Evolutionary conservation across 495 filamentous ascomycete species (phyloP).

Genomic region (Trichocladium antarcticum): DNA sequence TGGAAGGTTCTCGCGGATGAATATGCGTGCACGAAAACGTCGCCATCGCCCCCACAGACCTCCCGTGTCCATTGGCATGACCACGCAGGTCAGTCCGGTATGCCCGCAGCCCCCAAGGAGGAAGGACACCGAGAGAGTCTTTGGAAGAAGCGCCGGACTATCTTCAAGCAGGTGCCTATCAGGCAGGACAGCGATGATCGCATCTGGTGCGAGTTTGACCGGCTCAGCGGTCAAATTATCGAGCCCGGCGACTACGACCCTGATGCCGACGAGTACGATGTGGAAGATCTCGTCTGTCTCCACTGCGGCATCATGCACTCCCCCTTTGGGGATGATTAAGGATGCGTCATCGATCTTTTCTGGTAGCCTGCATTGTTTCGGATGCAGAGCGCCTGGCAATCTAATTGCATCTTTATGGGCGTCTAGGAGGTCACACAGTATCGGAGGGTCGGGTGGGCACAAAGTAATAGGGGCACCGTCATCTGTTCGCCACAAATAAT

Average conservation of each 20-base stretch:
- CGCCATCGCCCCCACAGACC: neutral
- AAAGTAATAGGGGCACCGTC: neutral
- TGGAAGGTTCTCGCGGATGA: slow-evolving; percentile 21
- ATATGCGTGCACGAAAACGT: neutral
- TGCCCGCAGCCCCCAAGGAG: slow-evolving; percentile 28
- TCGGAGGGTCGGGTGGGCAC: neutral
- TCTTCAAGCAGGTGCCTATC: slow-evolving; percentile 36
- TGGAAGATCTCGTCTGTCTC: slow-evolving; percentile 21
- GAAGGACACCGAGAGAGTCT: slow-evolving; percentile 31
- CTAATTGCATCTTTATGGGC: neutral
- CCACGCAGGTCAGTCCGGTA: slow-evolving; percentile 9
- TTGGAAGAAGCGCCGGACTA: slow-evolving; percentile 28
- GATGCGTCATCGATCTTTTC: neutral
- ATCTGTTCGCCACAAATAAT: neutral
- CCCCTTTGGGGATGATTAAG: slow-evolving; percentile 6
- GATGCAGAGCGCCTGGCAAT: neutral
- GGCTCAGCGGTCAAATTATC: slow-evolving; percentile 26
- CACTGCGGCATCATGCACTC: slow-evolving; percentile 28
- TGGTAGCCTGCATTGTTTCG: neutral
- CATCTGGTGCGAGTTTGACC: slow-evolving; percentile 35
- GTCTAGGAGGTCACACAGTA: neutral
- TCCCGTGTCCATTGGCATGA: slow-evolving; percentile 2
- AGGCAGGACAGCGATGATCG: slow-evolving; percentile 25
- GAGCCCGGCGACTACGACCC: slow-evolving; percentile 14
- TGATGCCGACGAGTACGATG: slow-evolving; percentile 20